Evolutionary conservation across 108 stramenopile genomes (phyloP), one percentile per base, ranked within the genome.

Genomic region (Skeletonema menzelii): DNA sequence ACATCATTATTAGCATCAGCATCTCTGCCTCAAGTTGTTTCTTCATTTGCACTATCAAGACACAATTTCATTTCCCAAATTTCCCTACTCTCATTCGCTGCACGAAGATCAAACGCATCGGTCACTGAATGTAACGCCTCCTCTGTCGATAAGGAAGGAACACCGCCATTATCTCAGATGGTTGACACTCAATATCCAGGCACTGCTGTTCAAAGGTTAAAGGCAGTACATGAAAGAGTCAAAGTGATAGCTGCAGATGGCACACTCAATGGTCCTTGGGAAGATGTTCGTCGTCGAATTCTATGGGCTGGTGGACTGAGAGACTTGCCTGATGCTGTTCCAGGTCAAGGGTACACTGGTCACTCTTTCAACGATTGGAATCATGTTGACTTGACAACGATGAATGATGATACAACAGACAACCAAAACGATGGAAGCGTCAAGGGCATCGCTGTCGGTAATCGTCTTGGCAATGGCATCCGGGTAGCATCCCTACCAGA

Each of bases 351-450:
- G 35, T 96, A 96, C 70, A 97, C 96, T 24, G 96, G 96, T 2
- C 96, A 97, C 67, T 79, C 82, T 17, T 97, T 97, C 82, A 94
- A 95, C 44, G 96, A 97, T 75, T 95, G 65, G 66, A 97, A 97
- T 69, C 96, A 97, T 70, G 91, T 92, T 26, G 96, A 97, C 76
- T 79, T 97, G 65, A 93, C 92, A 4, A 84, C 90, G 35, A 97
- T 97, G 94, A 74, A 75, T 35, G 93, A 91, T 59, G 67, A 84
- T 15, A 75, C 73, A 2, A 73, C 88, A 2, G 88, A 92, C 59
- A 92, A 90, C 69, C 63, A 87, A 65, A 92, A 97, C 63, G 91
- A 93, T 61, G 94, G 94, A 55, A 58, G 60, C 2, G 90, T 97
- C 4, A 68, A 77, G 35, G 88, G 85, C 22, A 97, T 97, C 59